Base-by-base conservation (phyloP, 1,139 yeast genomes). In the Taphrina populina region DNA sequence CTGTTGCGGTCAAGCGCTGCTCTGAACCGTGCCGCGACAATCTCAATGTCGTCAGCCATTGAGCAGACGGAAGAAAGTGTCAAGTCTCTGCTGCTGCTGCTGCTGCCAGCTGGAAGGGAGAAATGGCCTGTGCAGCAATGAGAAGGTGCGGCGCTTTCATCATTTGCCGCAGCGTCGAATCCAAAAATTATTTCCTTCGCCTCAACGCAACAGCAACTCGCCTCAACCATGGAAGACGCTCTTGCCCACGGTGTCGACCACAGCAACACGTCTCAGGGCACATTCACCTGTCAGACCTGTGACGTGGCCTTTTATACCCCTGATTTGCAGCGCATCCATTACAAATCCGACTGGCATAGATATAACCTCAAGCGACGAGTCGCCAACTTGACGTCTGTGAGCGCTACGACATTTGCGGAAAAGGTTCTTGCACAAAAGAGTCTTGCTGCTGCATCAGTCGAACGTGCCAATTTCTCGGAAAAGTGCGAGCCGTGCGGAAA, bases 341-440 rank as follows among this genome's bases (percentile, higher is more conserved):
- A 92, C 97, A 88, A 87, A 68, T 83, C 95, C 0, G 96, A 90
- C 61, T 90, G 96, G 96, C 96, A 88, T 66, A 77, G 95, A 62
- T 92, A 87, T 69, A 90, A 92, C 67, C 76, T 92, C 67, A 92
- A 92, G 70, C 78, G 98, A 70, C 77, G 95, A 65, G 95, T 92
- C 35, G 96, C 96, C 2, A 79, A 80, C 46, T 73, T 92, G 62
- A 83, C 90, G 1, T 83, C 95, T 2, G 83, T 92, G 47, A 73
- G 83, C 19, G 83, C 95, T 1, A 88, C 86, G 58, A 75, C 82
- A 7, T 88, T 87, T 73, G 88, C 92, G 1, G 92, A 85, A 65
- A 85, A 87, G 67, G 78, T 85, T 66, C 70, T 69, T 65, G 75
- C 67, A 61, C 71, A 70, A 69, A 73, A 64, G 63, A 36, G 68